Evolutionary conservation across 2,329 filamentous ascomycete genomes (phyloP), one percentile per base, ranked within the genome.

Genomic region (Bisporella sp.): DNA sequence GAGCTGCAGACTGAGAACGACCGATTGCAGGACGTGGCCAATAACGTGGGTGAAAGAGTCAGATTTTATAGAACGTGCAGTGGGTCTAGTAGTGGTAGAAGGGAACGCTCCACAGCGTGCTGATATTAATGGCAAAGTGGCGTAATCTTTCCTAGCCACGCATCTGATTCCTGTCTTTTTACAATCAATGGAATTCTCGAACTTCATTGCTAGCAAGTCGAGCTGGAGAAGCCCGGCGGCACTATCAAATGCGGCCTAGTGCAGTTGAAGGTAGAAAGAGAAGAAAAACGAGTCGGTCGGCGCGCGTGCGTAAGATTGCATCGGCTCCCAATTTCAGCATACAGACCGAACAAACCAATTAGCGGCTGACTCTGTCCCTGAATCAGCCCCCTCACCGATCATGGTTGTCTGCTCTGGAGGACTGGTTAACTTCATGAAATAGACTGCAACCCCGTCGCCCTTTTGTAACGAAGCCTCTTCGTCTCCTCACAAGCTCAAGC

Each of bases 1-100:
- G 39, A 61, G 50, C 54, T 71, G 31, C 62, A n/a, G 48, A 57
- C 46, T 11, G 66, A 70, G 53, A 64, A 62, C 32, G 57, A 65
- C 9, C 58, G 52, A 42, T 56, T 71, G 11, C 62, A 68, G n/a
- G 41, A 1, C 6, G 9, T 69, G 40, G 64, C 66, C 30, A 62
- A 50, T 29, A 48, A 54, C 2, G 48, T 71, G 8, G 53, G 57
- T 45, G 62, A 67, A 52, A 64, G 65, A 54, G 49, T 68, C 0
- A 66, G 54, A 54, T 48, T 45, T 50, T 70, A 69, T 57, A 60
- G 37, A 57, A 61, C 45, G 28, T 60, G 54, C 46, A 54, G 45
- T 52, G 56, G 55, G 46, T 54, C 48, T 48, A 51, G 50, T 53
- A 50, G 51, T 54, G 52, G 54, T 50, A 43, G 44, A 50, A 41